Conservation (phyloP, 2,329 filamentous ascomycete species). For the Coleophoma cylindrospora region DNA sequence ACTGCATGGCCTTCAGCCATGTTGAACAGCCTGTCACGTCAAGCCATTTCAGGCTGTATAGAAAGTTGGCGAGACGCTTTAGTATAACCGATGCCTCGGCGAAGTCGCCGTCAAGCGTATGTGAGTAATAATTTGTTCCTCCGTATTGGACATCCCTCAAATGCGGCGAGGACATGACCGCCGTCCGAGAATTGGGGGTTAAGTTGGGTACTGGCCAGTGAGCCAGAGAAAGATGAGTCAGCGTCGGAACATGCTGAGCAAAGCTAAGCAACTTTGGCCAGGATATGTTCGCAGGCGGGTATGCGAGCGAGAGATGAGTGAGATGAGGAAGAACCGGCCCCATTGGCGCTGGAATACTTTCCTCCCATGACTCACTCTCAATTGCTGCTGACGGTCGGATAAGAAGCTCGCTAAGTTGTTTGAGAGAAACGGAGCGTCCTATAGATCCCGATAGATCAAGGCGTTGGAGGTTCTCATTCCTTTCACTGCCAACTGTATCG, state of each 20-base stretch:
- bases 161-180: slow-evolving; percentile 39
- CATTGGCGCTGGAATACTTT: slow-evolving; percentile 12
- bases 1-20: slow-evolving; percentile 37
- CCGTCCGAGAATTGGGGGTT: slow-evolving; percentile 46
- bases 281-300: slow-evolving; percentile 33
- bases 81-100: slow-evolving; percentile 52
- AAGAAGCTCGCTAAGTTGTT: slow-evolving; percentile 46
- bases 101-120: slow-evolving; percentile 54
- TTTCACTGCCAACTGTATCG: slow-evolving; percentile 10
- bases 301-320: slow-evolving; percentile 55
- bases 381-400: slow-evolving; percentile 3
- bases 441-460: slow-evolving; percentile 50
- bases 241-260: slow-evolving; percentile 43
- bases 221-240: slow-evolving; percentile 58
- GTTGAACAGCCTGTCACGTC: slow-evolving; percentile 54
- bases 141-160: slow-evolving; percentile 43
- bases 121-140: slow-evolving; percentile 52
- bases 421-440: slow-evolving; percentile 45
- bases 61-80: slow-evolving; percentile 44
- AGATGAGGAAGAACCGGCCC: slow-evolving; percentile 42
- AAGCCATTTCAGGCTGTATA: slow-evolving; percentile 56
- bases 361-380: slow-evolving; percentile 18
- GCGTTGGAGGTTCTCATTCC: slow-evolving; percentile 42
- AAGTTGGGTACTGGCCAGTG: slow-evolving; percentile 57
- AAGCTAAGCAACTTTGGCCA: slow-evolving; percentile 55